phyloP scores from a whole-genome alignment of 192 early-diverging fungal species.

The Linnemannia elongata region DNA sequence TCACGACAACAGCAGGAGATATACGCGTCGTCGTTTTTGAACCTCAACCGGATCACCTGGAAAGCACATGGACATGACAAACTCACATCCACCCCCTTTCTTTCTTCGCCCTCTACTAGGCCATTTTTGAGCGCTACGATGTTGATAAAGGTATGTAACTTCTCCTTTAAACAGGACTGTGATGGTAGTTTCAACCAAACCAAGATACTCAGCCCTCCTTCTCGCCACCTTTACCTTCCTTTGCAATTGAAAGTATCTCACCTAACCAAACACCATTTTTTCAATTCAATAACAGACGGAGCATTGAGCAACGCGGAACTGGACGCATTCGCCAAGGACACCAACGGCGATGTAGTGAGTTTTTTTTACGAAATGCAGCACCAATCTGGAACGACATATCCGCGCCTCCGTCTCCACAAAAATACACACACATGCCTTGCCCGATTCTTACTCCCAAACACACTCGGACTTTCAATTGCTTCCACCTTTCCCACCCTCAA shows the following conservation, averaged over 20 bases:
- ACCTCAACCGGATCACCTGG: too few relatives aligned
- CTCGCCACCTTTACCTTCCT: not conserved
- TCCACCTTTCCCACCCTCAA: not conserved
- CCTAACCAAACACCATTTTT: not conserved
- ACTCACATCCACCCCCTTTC: not conserved
- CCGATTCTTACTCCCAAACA: not conserved
- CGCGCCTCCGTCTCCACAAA: not conserved
- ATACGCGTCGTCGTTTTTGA: not conserved
- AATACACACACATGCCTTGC: not conserved
- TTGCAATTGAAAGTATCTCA: not conserved
- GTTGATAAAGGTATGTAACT: conserved; percentile 39
- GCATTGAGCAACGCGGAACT: conserved; percentile 60
- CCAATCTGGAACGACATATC: not conserved
- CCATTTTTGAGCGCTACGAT: conserved; percentile 51
- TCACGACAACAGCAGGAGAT: not conserved
- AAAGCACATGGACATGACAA: not conserved
- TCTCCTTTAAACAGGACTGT: not conserved
- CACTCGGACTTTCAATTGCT: not conserved
- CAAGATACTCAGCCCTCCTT: not conserved
- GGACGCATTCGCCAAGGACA: conserved; percentile 64
- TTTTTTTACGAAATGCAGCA: not conserved
- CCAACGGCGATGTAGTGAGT: conserved; percentile 65
- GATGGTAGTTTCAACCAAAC: not conserved
- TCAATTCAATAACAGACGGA: conserved; percentile 39
- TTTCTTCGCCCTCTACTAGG: conserved; percentile 12